A percentile compares a stretch with the other conserved stretches of the same genome.
Evolutionary conservation across 2,329 filamentous ascomycete species (phyloP).

Genomic region (Corinectria fuckeliana): DNA sequence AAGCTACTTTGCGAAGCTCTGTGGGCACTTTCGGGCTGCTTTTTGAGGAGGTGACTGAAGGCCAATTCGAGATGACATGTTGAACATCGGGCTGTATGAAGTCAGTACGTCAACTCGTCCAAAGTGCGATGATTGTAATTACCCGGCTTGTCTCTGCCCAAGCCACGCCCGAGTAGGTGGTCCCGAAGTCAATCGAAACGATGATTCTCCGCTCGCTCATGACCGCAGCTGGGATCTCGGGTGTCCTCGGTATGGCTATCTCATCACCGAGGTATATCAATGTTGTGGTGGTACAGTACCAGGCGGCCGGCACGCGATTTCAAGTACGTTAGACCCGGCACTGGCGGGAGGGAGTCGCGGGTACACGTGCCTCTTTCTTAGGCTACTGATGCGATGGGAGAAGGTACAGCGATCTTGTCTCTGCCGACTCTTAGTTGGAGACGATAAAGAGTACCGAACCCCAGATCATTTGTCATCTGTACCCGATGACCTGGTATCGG

Average conservation of each 20-base stretch:
- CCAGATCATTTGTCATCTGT: constrained; percentile 28
- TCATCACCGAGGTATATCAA: constrained; percentile 29
- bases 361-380: constrained; percentile 7
- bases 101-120: constrained; percentile 30
- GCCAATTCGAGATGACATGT: constrained; percentile 54
- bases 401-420: background rate
- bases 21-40: constrained; percentile 57
- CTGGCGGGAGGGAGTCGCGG: constrained; percentile 2
- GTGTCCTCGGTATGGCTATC: constrained; percentile 22
- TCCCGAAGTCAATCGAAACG: constrained; percentile 63
- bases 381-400: constrained; percentile 1
- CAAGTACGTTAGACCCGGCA: constrained; percentile 17
- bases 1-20: constrained; percentile 50
- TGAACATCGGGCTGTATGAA: constrained; percentile 46
- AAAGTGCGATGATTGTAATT: constrained; percentile 27
- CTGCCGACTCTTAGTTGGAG: background rate
- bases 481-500: constrained; percentile 25
- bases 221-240: constrained; percentile 23
- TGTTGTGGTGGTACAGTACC: constrained; percentile 25
- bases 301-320: constrained; percentile 14
- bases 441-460: background rate
- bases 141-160: constrained; percentile 54
- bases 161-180: constrained; percentile 62
- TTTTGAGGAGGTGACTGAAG: constrained; percentile 42
- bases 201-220: constrained; percentile 52